These are phyloP conservation scores for Colletotrichum lentis DNA, from an alignment of 2,329 filamentous ascomycete species.

Conservation along the genomic window DNA sequence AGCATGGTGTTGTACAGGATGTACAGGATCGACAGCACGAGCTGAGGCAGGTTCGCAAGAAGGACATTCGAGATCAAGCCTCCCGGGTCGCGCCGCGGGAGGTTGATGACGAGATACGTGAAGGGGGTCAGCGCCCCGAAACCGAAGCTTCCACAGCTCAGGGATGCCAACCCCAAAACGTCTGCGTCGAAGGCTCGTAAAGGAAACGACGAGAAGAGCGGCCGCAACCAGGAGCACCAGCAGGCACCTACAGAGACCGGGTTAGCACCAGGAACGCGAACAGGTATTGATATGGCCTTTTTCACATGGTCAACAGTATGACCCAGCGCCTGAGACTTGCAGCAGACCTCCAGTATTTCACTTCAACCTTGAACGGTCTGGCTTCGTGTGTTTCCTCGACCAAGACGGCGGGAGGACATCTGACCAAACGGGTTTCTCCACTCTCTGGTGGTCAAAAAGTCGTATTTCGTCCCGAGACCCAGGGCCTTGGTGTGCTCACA, in stretches of 20 bases:
- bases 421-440: too few relatives aligned
- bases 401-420: background rate
- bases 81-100: slow-evolving; percentile 42
- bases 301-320: background rate
- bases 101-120: slow-evolving; percentile 42
- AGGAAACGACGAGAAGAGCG: slow-evolving; percentile 32
- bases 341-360: slow-evolving; percentile 12
- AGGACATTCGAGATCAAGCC: slow-evolving; percentile 48
- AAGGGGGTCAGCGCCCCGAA: slow-evolving; percentile 44
- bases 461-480: slow-evolving; percentile 1
- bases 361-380: background rate
- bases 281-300: background rate
- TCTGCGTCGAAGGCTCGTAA: slow-evolving; percentile 37
- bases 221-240: slow-evolving; percentile 1
- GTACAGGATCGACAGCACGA: slow-evolving; percentile 57
- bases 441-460: background rate
- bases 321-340: slow-evolving; percentile 4
- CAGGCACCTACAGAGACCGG: background rate
- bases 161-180: slow-evolving; percentile 37
- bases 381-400: too few relatives aligned
- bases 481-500: background rate
- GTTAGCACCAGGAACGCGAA: too few relatives aligned
- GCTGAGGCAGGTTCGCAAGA: slow-evolving; percentile 57
- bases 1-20: slow-evolving; percentile 54
- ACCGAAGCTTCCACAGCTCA: slow-evolving; percentile 44